Percentiles rank a stretch among this genome's conserved stretches.
These are phyloP conservation scores for Protea cynaroides DNA, from an alignment of 164 flowering plant genomes.

Conservation along the genomic window DNA sequence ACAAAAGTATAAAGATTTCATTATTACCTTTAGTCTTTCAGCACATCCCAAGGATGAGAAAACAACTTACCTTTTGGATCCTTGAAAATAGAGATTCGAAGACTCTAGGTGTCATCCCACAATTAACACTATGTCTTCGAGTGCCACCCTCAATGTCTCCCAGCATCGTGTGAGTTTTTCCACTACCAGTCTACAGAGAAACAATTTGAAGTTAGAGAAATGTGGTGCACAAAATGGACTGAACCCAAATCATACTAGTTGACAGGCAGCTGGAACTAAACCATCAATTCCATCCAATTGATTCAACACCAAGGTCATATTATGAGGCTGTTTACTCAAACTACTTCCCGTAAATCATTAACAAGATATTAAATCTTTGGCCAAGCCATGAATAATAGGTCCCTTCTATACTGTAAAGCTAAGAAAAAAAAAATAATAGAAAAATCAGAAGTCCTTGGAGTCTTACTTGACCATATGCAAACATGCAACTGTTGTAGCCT, in stretches of 20 bases:
- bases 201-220: not conserved
- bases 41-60: conserved; percentile 1
- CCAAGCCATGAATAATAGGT: not conserved
- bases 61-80: conserved; percentile 70
- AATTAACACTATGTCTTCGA: conserved; percentile 83
- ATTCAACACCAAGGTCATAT: not conserved
- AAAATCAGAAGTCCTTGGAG: not conserved
- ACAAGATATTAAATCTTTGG: too few relatives aligned
- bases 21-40: not conserved
- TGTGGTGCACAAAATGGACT: not conserved
- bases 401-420: not conserved
- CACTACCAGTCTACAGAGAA: conserved; percentile 85
- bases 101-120: conserved; percentile 97
- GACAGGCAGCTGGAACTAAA: not conserved
- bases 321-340: not conserved
- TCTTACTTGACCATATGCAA: conserved; percentile 97
- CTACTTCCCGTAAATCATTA: not conserved
- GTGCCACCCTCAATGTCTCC: conserved; percentile 97
- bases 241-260: not conserved
- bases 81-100: conserved; percentile 84
- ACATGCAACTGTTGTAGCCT: conserved; percentile 99
- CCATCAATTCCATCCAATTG: not conserved
- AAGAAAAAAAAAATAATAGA: conserved; percentile 1
- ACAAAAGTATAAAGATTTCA: not conserved
- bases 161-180: conserved; percentile 97